These are phyloP conservation scores for Rhizophagus clarus DNA, from an alignment of 192 early-diverging fungal genomes.

Conservation along the genomic window DNA sequence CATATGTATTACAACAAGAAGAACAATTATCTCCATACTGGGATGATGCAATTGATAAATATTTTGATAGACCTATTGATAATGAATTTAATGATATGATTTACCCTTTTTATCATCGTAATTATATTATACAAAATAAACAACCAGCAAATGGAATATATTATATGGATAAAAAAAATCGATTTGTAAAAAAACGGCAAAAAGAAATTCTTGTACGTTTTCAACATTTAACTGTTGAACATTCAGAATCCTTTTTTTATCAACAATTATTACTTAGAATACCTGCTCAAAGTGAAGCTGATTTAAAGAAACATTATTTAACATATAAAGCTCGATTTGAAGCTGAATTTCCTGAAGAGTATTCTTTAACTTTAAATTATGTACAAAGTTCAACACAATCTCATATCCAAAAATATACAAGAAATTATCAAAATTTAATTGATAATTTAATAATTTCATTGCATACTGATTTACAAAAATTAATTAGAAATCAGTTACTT, in stretches of 20 bases:
- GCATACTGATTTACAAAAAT: too few species aligned
- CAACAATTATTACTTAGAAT: too few species aligned
- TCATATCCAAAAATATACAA: too few species aligned
- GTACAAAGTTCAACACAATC: too few species aligned
- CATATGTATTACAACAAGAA: background rate
- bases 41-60: conserved; percentile 10
- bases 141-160: background rate
- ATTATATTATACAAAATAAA: background rate
- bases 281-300: too few species aligned
- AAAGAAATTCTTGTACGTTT: background rate
- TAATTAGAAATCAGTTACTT: too few species aligned
- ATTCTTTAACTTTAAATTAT: too few species aligned
- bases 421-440: too few species aligned
- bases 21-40: background rate
- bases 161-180: background rate
- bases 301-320: too few species aligned
- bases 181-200: background rate
- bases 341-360: too few species aligned
- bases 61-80: background rate
- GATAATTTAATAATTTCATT: too few species aligned
- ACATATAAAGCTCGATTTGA: too few species aligned
- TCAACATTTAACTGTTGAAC: background rate
- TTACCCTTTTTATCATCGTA: background rate
- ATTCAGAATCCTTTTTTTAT: background rate
- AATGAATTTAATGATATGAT: background rate